Percentiles rank a stretch among this genome's conserved stretches.
phyloP scores from a whole-genome alignment of 2,329 filamentous ascomycete genomes.

The Cercospora beticola region DNA sequence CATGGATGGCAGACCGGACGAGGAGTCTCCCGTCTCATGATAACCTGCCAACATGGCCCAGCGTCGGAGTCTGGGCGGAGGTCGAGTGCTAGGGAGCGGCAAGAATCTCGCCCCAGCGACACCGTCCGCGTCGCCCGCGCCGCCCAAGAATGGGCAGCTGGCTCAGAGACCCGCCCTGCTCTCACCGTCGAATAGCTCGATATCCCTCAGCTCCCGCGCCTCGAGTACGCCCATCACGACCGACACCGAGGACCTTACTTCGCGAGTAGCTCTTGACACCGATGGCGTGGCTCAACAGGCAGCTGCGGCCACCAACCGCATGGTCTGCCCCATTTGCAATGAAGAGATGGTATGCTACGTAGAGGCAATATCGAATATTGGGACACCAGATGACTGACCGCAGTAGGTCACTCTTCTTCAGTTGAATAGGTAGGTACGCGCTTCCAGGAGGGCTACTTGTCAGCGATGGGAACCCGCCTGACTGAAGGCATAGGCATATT shows the following conservation, averaged over 20 bases:
- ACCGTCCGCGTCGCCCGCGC: conserved; percentile 57
- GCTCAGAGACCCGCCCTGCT: conserved; percentile 45
- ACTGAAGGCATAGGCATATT: conserved; percentile 58
- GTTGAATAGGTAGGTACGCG: conserved; percentile 66
- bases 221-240: conserved; percentile 71
- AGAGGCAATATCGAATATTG: not conserved
- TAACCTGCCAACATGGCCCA: conserved; percentile 62
- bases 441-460: not conserved
- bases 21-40: not conserved
- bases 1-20: conserved; percentile 8
- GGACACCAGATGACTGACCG: conserved; percentile 29
- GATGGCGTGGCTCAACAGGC: conserved; percentile 56
- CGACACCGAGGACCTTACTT: conserved; percentile 73
- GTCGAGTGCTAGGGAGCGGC: conserved; percentile 84
- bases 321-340: conserved; percentile 95
- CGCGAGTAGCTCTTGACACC: conserved; percentile 72
- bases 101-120: conserved; percentile 71
- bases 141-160: conserved; percentile 45
- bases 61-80: conserved; percentile 81
- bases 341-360: conserved; percentile 79
- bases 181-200: conserved; percentile 68
- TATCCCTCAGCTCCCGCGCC: conserved; percentile 73
- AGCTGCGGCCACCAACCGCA: conserved; percentile 61
- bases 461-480: conserved; percentile 15
- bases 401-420: conserved; percentile 82